These are phyloP conservation scores for Isoetes engelmannii DNA, from an alignment of 83 land plant species.

Conservation along the genomic window DNA sequence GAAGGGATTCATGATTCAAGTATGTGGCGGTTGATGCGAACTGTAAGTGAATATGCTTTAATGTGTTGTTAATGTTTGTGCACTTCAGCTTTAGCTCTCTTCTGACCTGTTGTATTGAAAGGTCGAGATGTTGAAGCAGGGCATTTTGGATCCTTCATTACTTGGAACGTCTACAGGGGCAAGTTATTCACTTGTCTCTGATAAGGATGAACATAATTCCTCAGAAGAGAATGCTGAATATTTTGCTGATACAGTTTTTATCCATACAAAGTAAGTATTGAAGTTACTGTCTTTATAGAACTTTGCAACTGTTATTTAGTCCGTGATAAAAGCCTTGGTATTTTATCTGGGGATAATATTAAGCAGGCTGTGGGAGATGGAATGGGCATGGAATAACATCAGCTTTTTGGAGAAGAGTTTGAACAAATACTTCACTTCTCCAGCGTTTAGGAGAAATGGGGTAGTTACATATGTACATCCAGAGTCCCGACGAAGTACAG, in stretches of 20 bases:
- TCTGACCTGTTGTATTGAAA: constrained; percentile 23
- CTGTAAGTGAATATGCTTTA: constrained; percentile 40
- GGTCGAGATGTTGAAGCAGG: constrained; percentile 96
- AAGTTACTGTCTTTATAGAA: too few relatives aligned
- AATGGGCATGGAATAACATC: too few relatives aligned
- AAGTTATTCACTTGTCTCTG: constrained; percentile 25
- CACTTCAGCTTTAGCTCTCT: not conserved
- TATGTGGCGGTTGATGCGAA: constrained; percentile 79
- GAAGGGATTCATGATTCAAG: constrained; percentile 85
- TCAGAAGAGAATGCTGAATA: constrained; percentile 44
- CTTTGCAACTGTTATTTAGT: too few relatives aligned
- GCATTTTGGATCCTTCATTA: constrained; percentile 77
- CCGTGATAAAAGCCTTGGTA: too few relatives aligned
- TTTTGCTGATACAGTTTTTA: constrained; percentile 74
- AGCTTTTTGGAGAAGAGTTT: too few relatives aligned
- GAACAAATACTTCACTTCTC: too few relatives aligned
- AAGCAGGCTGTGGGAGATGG: too few relatives aligned
- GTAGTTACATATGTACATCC: too few relatives aligned
- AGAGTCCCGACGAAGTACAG: too few relatives aligned
- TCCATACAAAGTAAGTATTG: constrained; percentile 91
- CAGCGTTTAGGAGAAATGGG: too few relatives aligned
- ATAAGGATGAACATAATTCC: constrained; percentile 47
- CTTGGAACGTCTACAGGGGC: constrained; percentile 17
- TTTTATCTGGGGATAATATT: too few relatives aligned
- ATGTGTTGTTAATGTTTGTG: not conserved